Evolutionary conservation across 2,329 filamentous ascomycete species (phyloP).

Genomic region (Passalora sequoiae): DNA sequence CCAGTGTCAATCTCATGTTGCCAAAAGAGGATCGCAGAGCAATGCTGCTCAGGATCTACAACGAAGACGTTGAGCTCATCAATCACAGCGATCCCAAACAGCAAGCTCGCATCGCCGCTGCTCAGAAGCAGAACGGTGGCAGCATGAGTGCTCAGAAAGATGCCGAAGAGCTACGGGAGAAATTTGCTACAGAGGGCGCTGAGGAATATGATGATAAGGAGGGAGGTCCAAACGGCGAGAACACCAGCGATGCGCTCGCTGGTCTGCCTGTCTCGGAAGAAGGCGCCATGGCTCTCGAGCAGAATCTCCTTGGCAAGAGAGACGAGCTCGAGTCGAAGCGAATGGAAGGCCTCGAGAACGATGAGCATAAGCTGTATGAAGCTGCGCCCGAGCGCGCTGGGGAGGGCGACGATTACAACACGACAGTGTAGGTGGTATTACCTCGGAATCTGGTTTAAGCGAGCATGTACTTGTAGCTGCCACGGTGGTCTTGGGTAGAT

Average conservation of each 20-base stretch:
- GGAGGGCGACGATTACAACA: slow-evolving; percentile 45
- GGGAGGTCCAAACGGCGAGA: slow-evolving; percentile 10
- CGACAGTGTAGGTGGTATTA: too few relatives aligned
- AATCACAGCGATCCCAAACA: slow-evolving; percentile 49
- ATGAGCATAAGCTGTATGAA: slow-evolving; percentile 35
- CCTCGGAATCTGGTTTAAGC: too few relatives aligned
- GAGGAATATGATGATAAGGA: slow-evolving; percentile 16
- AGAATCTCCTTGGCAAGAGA: slow-evolving; percentile 38
- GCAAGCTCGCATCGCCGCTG: slow-evolving; percentile 11
- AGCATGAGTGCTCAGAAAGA: slow-evolving; percentile 19
- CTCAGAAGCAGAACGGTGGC: slow-evolving; percentile 9
- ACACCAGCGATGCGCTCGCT: slow-evolving; percentile 6
- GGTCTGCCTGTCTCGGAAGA: slow-evolving; percentile 18
- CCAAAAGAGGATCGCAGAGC: slow-evolving; percentile 92
- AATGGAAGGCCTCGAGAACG: slow-evolving; percentile 37
- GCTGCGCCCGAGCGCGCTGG: slow-evolving; percentile 43
- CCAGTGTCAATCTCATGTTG: slow-evolving; percentile 92
- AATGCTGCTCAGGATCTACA: slow-evolving; percentile 85
- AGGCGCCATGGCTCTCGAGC: slow-evolving; percentile 29
- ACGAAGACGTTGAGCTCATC: slow-evolving; percentile 78
- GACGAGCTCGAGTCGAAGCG: slow-evolving; percentile 38
- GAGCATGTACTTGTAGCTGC: too few relatives aligned
- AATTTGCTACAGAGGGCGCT: slow-evolving; percentile 10
- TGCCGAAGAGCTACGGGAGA: slow-evolving; percentile 15
- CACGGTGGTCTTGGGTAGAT: too few relatives aligned